Evolutionary conservation across 306 rosid genomes (phyloP).

Genomic region (Aeschynomene evenia): DNA sequence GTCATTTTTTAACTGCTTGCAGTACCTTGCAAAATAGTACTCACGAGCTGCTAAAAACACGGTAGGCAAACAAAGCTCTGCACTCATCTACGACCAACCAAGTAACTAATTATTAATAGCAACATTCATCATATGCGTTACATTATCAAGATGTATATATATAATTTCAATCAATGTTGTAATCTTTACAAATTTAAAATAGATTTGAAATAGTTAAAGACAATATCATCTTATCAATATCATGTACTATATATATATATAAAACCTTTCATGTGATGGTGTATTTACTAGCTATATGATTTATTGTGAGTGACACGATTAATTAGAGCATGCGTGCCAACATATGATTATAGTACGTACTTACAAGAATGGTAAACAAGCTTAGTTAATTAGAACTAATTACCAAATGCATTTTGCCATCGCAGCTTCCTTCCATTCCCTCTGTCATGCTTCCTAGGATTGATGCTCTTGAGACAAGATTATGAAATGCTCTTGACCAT

Average conservation of each 20-base stretch:
- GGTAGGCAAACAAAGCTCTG: conserved; percentile 50
- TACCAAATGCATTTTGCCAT: conserved; percentile 60
- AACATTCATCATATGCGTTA: no score
- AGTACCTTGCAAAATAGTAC: conserved; percentile 53
- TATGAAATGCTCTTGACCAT: conserved; percentile 46
- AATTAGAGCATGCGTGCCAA: no score
- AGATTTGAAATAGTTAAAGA: background rate
- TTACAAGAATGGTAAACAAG: background rate
- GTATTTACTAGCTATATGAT: no score
- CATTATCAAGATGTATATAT: no score
- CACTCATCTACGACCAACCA: conserved; percentile 37
- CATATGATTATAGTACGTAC: background rate
- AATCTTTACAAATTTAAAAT: background rate
- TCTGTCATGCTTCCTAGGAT: conserved; percentile 34
- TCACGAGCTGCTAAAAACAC: conserved; percentile 40
- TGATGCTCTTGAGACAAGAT: conserved; percentile 42
- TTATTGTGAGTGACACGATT: no score
- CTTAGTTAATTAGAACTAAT: no score
- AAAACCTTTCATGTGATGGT: no score
- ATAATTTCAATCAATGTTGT: background rate
- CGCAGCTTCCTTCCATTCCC: conserved; percentile 40
- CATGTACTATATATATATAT: no score
- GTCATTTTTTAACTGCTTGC: conserved; percentile 36
- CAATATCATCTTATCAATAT: no score
- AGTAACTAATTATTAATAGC: no score